Evolutionary conservation across 2,329 filamentous ascomycete genomes (phyloP), one percentile per base, ranked within the genome.

Genomic region (Conoideocrella luteorostrata): DNA sequence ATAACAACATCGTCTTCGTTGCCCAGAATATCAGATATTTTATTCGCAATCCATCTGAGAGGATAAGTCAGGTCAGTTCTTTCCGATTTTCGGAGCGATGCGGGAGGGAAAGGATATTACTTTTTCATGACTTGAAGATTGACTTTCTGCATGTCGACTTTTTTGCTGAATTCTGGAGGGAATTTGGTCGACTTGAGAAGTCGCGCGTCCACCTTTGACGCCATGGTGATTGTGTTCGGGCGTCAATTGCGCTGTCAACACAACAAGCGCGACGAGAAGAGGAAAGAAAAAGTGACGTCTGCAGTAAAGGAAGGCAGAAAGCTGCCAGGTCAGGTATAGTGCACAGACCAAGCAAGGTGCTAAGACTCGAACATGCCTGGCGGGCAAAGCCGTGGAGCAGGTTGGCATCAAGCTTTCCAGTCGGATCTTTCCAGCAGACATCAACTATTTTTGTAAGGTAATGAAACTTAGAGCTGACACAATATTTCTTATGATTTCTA

Each of bases 121-220:
- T 93, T 95, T 76, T 96, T 96, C 82, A 98, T 95, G 44, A 98
- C 87, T 65, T 95, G 88, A 40, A 95, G 74, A 62, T 98, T 96
- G 65, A 98, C 89, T 71, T 97, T 97, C 55, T 83, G 80, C 80
- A 94, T 95, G 71, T 98, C 90, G 52, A 98, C 93, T 71, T 96
- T 96, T 62, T 87, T 82, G 61, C 79, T 91, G 69, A 97, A 98
- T 60, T 96, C 89, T 7, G 84, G 77, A 36, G 93, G 93, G 52
- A 96, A 97, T 61, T 94, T 96, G 44, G 90, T 97, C 65, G 84
- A 83, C 74, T 84, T 87, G 45, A 96, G 71, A 57, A 95, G 78
- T 72, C 94, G 95, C 52, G 86, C 84, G 66, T 96, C 91, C 49
- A 93, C 88, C 52, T 81, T 86, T 43, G 84, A 83, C 55, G 87